Conservation (phyloP, 805 yeast species). For the Dipodascopsis uninucleata region DNA sequence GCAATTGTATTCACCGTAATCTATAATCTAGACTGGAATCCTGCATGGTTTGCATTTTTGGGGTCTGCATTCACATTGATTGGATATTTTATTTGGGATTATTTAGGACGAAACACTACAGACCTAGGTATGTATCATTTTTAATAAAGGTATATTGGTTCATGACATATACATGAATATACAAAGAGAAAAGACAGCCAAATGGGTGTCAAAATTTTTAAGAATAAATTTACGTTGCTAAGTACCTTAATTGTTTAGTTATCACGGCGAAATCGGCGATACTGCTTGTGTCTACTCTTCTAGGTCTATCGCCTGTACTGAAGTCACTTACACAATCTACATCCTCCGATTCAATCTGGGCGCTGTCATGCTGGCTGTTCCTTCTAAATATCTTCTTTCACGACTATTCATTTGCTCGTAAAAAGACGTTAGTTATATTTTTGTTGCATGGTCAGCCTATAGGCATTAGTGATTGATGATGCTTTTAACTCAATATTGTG, state of each 20-base stretch:
- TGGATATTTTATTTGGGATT: slow-evolving; percentile 33
- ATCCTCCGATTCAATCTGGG: slow-evolving; percentile 93
- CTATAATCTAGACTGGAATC: slow-evolving; percentile 34
- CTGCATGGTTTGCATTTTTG: slow-evolving; percentile 34
- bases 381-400: slow-evolving; percentile 62
- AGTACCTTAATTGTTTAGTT: no score
- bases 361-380: slow-evolving; percentile 75
- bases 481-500: not conserved
- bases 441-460: no score
- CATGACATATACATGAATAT: no score
- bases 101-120: slow-evolving; percentile 8
- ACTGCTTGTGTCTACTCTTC: slow-evolving; percentile 63
- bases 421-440: slow-evolving; percentile 16
- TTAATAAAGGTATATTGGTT: not conserved
- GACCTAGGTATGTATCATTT: slow-evolving; percentile 6
- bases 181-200: no score
- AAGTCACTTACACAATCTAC: slow-evolving; percentile 85
- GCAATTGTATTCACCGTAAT: slow-evolving; percentile 64
- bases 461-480: not conserved
- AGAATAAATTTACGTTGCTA: no score
- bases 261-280: slow-evolving; percentile 53
- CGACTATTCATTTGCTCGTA: slow-evolving; percentile 56
- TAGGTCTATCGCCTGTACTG: slow-evolving; percentile 83
- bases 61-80: slow-evolving; percentile 33
- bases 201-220: no score